These are phyloP conservation scores for Sugiyamaella mastotermitis DNA, from an alignment of 805 yeast genomes.

Conservation along the genomic window DNA sequence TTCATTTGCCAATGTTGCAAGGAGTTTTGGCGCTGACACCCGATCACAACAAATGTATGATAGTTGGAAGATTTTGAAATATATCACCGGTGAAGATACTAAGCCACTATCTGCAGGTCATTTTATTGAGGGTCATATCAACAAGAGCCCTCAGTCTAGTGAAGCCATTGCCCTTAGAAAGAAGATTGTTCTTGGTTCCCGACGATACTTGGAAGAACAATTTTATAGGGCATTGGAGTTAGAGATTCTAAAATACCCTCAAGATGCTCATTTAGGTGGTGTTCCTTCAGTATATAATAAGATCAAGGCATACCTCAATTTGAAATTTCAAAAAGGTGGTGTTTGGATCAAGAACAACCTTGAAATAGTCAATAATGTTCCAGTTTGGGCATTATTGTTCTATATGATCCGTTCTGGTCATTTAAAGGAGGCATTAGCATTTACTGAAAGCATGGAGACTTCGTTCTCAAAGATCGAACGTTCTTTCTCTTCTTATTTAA, in stretches of 20 bases:
- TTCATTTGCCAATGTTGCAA: constrained; percentile 56
- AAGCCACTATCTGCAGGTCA: constrained; percentile 9
- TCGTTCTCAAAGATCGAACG: constrained; percentile 81
- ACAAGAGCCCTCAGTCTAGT: constrained; percentile 23
- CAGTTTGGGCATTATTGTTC: constrained; percentile 91
- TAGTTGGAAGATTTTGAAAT: constrained; percentile 61
- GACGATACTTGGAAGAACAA: constrained; percentile 62
- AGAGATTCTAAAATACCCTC: constrained; percentile 46
- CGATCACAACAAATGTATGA: constrained; percentile 69
- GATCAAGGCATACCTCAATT: constrained; percentile 55
- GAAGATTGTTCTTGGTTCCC: constrained; percentile 49
- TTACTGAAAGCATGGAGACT: constrained; percentile 56
- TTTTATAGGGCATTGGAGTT: constrained; percentile 70
- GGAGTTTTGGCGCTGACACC: constrained; percentile 43
- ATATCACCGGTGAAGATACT: constrained; percentile 32
- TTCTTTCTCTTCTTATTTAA: constrained; percentile 73
- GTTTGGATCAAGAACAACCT: constrained; percentile 50
- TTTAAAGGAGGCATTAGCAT: constrained; percentile 66
- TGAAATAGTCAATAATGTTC: constrained; percentile 70
- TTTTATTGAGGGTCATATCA: constrained; percentile 30
- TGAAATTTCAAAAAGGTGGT: constrained; percentile 37
- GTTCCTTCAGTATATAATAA: constrained; percentile 68
- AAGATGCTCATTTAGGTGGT: constrained; percentile 51
- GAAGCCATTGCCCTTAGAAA: constrained; percentile 33
- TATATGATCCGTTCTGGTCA: constrained; percentile 83